These are phyloP conservation scores for Leccinum subrobustum DNA, from an alignment of 1,284 basidiomycete species.

Conservation along the genomic window DNA sequence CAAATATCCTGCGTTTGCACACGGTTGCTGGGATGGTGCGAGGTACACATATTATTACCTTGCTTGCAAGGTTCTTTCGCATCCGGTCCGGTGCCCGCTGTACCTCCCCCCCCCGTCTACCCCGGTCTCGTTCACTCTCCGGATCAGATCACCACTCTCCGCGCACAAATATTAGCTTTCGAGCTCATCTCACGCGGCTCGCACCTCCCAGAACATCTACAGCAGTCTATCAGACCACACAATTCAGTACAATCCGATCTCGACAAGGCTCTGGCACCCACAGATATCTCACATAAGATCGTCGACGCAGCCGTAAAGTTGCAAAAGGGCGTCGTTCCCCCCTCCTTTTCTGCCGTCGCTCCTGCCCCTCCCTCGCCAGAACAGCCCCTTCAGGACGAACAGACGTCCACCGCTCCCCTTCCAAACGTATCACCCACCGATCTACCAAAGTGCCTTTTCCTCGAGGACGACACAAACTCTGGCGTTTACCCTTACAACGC, in stretches of 20 bases:
- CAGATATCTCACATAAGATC: conserved; percentile 61
- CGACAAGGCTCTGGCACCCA: conserved; percentile 59
- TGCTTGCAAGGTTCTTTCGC: conserved; percentile 5
- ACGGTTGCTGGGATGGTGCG: conserved; percentile 90
- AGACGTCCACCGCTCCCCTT: not conserved
- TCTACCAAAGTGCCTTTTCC: conserved; percentile 53
- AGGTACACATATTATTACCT: conserved; percentile 45
- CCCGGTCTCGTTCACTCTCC: conserved; percentile 73
- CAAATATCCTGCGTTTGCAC: conserved; percentile 92
- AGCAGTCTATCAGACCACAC: conserved; percentile 72
- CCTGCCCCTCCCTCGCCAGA: not conserved
- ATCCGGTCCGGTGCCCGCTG: conserved; percentile 29
- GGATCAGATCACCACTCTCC: conserved; percentile 83
- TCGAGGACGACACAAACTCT: conserved; percentile 81
- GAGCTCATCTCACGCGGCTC: conserved; percentile 79
- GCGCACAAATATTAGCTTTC: conserved; percentile 89
- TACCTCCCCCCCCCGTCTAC: conserved; percentile 41
- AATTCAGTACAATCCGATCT: conserved; percentile 57
- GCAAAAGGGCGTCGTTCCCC: conserved; percentile 49
- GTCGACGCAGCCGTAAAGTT: conserved; percentile 81
- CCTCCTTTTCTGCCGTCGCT: not conserved
- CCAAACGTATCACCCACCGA: conserved; percentile 2
- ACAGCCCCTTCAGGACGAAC: not conserved
- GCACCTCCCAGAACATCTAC: conserved; percentile 79
- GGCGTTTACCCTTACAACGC: conserved; percentile 95